Conservation (phyloP, 208 protist genomes). For the Acanthamoeba sp. region DNA sequence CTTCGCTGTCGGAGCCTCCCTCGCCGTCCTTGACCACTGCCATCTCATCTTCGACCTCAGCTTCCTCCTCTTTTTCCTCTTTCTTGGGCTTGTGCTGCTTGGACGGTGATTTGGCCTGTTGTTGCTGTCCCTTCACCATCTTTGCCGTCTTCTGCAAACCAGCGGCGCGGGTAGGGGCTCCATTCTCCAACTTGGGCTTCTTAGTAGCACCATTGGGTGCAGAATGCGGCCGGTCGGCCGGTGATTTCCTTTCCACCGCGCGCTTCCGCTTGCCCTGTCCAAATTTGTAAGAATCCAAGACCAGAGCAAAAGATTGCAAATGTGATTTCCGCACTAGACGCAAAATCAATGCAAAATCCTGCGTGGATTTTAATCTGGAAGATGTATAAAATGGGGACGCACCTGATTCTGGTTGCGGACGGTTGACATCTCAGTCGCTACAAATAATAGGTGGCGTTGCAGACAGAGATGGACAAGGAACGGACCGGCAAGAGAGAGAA, state of each 20-base stretch:
- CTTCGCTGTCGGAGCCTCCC: neutral
- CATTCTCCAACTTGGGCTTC: conserved; percentile 8
- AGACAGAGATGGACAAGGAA: neutral
- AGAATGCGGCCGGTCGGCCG: too few relatives aligned
- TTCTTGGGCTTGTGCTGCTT: neutral
- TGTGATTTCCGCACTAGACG: too few relatives aligned
- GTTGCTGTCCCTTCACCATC: neutral
- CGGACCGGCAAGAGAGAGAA: neutral
- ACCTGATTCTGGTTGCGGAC: neutral
- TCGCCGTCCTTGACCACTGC: neutral
- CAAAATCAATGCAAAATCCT: too few relatives aligned
- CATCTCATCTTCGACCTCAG: neutral
- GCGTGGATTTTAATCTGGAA: too few relatives aligned
- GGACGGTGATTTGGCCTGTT: neutral
- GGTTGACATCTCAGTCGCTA: neutral
- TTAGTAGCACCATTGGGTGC: neutral
- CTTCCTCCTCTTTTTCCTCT: neutral
- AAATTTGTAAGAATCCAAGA: too few relatives aligned
- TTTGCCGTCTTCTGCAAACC: neutral
- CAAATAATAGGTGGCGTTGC: neutral
- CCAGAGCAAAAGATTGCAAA: too few relatives aligned
- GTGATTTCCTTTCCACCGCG: neutral
- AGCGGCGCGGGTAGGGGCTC: neutral
- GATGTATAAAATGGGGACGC: neutral
- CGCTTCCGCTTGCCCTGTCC: neutral